Evolutionary conservation across 805 yeast species (phyloP).

Genomic region (Metschnikowia noctiluminum): DNA sequence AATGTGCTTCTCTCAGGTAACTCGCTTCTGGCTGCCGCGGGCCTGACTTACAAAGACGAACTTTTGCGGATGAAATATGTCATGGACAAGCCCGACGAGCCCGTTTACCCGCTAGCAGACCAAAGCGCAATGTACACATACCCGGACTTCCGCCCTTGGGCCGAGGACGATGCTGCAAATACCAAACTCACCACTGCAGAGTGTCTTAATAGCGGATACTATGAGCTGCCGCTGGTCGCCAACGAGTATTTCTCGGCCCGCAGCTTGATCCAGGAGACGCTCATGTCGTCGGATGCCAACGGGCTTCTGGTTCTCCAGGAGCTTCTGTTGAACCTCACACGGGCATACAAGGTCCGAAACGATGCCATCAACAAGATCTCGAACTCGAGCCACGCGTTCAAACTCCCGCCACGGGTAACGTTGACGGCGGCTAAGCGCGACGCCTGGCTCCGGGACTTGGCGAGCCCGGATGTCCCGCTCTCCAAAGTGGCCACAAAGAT

Average conservation of each 20-base stretch:
- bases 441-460: constrained; percentile 79
- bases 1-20: constrained; percentile 16
- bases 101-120: constrained; percentile 36
- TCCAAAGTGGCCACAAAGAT: constrained; percentile 68
- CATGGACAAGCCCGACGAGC: constrained; percentile 33
- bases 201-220: constrained; percentile 66
- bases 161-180: constrained; percentile 30
- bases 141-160: constrained; percentile 77
- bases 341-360: constrained; percentile 36
- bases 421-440: constrained; percentile 83
- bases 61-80: constrained; percentile 32
- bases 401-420: constrained; percentile 87
- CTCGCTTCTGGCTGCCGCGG: constrained; percentile 16
- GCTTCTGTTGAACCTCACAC: constrained; percentile 36
- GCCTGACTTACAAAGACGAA: constrained; percentile 28
- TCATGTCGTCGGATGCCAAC: constrained; percentile 33
- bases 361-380: constrained; percentile 39
- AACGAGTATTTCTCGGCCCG: constrained; percentile 73
- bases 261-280: constrained; percentile 48
- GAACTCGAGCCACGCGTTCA: constrained; percentile 43
- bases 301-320: constrained; percentile 36
- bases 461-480: constrained; percentile 63
- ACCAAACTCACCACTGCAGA: constrained; percentile 45
- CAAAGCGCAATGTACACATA: constrained; percentile 27
- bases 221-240: constrained; percentile 57